Evolutionary conservation across 2,329 filamentous ascomycete genomes (phyloP).

Genomic region (Colletotrichum truncatum): DNA sequence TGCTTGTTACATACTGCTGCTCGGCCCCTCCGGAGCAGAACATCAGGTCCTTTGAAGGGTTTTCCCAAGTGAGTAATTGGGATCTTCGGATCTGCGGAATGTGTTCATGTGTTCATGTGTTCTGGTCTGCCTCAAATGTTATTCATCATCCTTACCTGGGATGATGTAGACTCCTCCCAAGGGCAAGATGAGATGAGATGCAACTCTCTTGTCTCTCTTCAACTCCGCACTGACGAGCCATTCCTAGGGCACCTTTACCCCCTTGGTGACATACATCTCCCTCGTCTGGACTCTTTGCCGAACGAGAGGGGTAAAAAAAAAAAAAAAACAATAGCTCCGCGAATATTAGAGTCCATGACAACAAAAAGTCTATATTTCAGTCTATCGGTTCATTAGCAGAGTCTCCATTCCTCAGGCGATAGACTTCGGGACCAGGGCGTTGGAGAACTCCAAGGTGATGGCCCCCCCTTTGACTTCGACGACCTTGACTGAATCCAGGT

Average conservation of each 20-base stretch:
- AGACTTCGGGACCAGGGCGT: slow-evolving; percentile 56
- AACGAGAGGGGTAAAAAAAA: background rate
- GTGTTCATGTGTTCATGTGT: background rate
- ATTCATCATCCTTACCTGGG: background rate
- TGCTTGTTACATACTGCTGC: background rate
- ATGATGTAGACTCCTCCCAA: background rate
- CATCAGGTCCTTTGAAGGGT: background rate
- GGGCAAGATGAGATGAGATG: background rate
- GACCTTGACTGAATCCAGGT: slow-evolving; percentile 78
- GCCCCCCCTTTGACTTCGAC: slow-evolving; percentile 64
- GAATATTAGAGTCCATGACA: background rate
- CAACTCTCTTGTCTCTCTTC: background rate
- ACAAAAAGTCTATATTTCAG: slow-evolving; percentile 19
- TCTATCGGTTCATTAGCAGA: slow-evolving; percentile 28
- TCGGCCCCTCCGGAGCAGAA: background rate
- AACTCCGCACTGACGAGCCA: background rate
- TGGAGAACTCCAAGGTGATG: slow-evolving; percentile 73
- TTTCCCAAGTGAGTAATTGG: background rate
- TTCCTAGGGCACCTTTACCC: background rate
- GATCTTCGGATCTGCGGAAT: background rate
- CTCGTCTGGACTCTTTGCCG: background rate
- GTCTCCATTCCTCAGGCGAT: slow-evolving; percentile 27
- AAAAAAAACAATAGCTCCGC: background rate
- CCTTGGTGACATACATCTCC: background rate
- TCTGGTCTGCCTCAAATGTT: too few relatives aligned